A percentile compares a stretch with the other conserved stretches of the same genome.
Conservation (phyloP, 2,329 filamentous ascomycete genomes). For the Remersonia thermophila region DNA sequence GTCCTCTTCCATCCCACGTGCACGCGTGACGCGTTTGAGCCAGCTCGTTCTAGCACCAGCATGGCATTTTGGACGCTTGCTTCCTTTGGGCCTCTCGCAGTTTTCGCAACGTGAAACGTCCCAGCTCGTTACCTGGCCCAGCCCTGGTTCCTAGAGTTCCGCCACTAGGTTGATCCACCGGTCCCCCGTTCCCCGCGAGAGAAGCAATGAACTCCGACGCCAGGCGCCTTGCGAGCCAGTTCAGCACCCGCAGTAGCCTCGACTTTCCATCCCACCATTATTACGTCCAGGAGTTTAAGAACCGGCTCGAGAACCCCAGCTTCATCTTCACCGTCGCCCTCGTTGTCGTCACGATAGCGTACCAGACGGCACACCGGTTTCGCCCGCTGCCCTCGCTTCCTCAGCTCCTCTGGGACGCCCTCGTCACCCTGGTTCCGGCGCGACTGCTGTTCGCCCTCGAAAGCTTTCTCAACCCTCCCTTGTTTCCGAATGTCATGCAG, state of each 20-base stretch:
- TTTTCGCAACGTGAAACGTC: background rate
- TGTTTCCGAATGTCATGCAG: conserved; percentile 27
- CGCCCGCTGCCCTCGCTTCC: conserved; percentile 23
- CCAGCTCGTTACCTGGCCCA: too few species aligned
- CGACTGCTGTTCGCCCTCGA: conserved; percentile 45
- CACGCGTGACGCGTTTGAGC: too few species aligned
- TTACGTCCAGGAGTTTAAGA: conserved; percentile 17
- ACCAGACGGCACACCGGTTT: conserved; percentile 23
- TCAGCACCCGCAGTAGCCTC: conserved; percentile 17
- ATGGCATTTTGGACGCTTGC: background rate
- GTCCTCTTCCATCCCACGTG: too few species aligned
- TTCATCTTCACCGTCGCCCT: conserved; percentile 24
- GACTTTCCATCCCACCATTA: conserved; percentile 10
- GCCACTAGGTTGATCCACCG: too few species aligned
- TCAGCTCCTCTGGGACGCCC: conserved; percentile 46
- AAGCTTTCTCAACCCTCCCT: conserved; percentile 38
- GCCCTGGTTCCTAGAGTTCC: too few species aligned
- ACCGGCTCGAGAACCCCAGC: conserved; percentile 25
- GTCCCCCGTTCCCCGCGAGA: too few species aligned
- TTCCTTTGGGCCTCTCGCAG: too few species aligned
- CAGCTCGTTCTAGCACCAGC: too few species aligned
- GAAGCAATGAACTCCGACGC: conserved; percentile 26
- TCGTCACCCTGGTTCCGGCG: conserved; percentile 46
- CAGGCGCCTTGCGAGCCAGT: conserved; percentile 18
- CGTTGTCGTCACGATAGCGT: conserved; percentile 24